Base-by-base conservation (phyloP, 2,329 filamentous ascomycete genomes). In the Phoma sp. region DNA sequence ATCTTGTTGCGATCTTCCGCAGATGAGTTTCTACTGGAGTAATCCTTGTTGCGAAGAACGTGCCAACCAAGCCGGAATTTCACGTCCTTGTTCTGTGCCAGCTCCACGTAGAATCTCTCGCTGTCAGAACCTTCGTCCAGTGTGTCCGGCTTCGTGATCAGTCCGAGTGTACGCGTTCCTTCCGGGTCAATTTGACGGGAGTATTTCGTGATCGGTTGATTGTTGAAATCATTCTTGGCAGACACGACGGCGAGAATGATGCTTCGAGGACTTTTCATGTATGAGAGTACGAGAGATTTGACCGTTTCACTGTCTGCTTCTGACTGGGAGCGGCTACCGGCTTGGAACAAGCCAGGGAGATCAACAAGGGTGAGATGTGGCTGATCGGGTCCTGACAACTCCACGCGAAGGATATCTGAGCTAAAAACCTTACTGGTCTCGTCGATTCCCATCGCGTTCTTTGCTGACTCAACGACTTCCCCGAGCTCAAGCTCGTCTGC, bases 71-170 rank as follows among this genome's bases (percentile, higher is more conserved):
- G 73, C 7, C 71, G 63, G 45, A 78, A 74, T 2, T 62, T 44
- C n/a, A 78, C 70, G 29, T 77, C 68, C n/a, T 71, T 65, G 60
- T 78, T 78, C 39, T 69, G 58, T 0, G 74, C 73, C 1, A 78
- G 51, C 1, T 70, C 54, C 5, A 78, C 46, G 27, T 77, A 82
- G 1, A 65, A 70, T 0, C 51, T 57, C 53, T 84, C 80, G 3
- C 73, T 75, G 1, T 73, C 68, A 0, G 77, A 79, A 0, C 74
- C 77, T 0, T 70, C 21, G 0, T 65, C 63, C 0, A 81, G 65
- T 0, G 74, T 68, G 55, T 85, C 83, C 0, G 81, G 81, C 60
- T 85, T 86, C 0, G 84, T 87, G 39, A 87, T 79, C 43, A 87
- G 75, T 0, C 84, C 81, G 0, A 87, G 69, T 0, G 84, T 86